Evolutionary conservation across 768 basidiomycete species (phyloP), one percentile per base, ranked within the genome.

Genomic region (Podaxis rugospora): DNA sequence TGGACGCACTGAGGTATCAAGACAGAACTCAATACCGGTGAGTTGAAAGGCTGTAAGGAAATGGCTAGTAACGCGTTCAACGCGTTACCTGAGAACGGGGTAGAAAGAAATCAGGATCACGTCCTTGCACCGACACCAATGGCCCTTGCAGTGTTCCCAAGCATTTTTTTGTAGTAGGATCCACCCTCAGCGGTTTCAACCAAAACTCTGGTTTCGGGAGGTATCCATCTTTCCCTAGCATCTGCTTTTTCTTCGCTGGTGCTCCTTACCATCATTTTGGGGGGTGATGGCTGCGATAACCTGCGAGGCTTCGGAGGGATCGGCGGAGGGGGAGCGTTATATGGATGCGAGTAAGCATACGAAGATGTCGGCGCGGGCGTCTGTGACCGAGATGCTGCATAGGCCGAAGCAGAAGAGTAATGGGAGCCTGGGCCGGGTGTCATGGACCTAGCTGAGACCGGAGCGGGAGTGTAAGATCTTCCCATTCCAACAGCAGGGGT

Each of bases 221-320:
- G 88, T 49, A 88, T 75, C 88, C 88, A 89, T 63, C 85, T 80
- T 68, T 88, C 81, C 62, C 82, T 85, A 47, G 85, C 70, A 53
- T 79, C 75, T 16, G 75, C 82, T 70, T 86, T 88, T 75, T 88
- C 87, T 68, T 89, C 88, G 57, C 85, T 86, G 63, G 83, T 78
- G 36, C 85, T 83, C 56, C 87, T 82, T 53, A 66, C 67, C 72
- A 87, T 70, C 73, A 86, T 81, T 77, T 83, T 85, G 51, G 81
- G 79, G 55, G 85, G 82, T 25, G 83, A 81, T 14, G 82, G 74
- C 42, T 75, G 73, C 21, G 84, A 82, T 67, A 83, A 74, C 62
- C 76, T 73, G 50, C 85, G 83, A 14, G 79, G 72, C 67, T 79
- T 81, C 39, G 79, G 74, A 9, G 77, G 75, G 54, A 72, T 65